Conservation (phyloP, 2,329 filamentous ascomycete genomes). For the Pseudocercospora macadamiae region DNA sequence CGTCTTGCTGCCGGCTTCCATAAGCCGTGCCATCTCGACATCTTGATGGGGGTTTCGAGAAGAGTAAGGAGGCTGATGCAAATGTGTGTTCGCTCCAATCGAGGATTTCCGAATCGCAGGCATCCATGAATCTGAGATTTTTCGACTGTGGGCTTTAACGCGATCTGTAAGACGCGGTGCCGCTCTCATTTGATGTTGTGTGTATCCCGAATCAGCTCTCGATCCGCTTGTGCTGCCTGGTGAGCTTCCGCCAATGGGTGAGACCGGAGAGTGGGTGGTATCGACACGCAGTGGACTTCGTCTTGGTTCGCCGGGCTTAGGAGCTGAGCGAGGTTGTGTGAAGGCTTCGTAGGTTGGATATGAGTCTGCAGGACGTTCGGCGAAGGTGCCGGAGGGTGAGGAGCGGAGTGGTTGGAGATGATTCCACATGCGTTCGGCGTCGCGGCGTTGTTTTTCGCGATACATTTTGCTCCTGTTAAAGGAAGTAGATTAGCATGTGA, state of each 20-base stretch:
- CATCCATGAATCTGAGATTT: constrained; percentile 15
- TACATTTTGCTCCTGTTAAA: constrained; percentile 21
- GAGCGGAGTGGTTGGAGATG: constrained; percentile 36
- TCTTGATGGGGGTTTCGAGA: neutral
- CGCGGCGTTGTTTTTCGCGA: constrained; percentile 36
- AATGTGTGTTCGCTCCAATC: neutral
- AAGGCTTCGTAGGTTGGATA: constrained; percentile 33
- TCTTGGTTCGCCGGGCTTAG: constrained; percentile 15
- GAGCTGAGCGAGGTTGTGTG: constrained; percentile 33
- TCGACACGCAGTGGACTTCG: constrained; percentile 7
- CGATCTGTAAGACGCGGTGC: constrained; percentile 1
- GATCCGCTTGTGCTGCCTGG: neutral
- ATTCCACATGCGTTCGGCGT: constrained; percentile 35
- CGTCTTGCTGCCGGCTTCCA: neutral
- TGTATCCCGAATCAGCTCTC: neutral
- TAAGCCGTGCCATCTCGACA: neutral
- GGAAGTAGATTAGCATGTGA: neutral
- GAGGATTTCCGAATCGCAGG: neutral
- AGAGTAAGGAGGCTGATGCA: neutral
- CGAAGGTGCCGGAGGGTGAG: constrained; percentile 34
- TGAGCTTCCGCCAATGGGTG: neutral
- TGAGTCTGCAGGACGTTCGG: constrained; percentile 26
- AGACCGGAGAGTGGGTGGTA: neutral
- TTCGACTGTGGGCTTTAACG: constrained; percentile 14
- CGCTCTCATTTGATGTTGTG: neutral